Evolutionary conservation across 2,329 filamentous ascomycete species (phyloP), one percentile per base, ranked within the genome.

Genomic region (Penicillium sp.): DNA sequence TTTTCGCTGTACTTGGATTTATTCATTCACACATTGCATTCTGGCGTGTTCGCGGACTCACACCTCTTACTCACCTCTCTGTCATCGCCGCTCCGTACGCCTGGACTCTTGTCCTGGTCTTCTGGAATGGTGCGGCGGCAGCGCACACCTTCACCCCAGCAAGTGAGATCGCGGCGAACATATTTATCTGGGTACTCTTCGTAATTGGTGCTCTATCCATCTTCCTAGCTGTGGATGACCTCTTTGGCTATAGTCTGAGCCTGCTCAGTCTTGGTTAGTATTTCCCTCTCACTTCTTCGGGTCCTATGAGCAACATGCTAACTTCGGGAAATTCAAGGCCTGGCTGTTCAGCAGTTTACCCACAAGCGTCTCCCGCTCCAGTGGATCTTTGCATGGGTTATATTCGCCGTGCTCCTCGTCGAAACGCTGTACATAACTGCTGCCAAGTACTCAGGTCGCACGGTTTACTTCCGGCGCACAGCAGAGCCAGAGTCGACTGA

Each of bases 371-470:
- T 96, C 67, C 91, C 91, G 7, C 83, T 96, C 66, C 93, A 97
- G 80, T 96, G 92, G 92, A 94, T 96, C 78, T 96, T 96, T 75
- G 91, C 92, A 38, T 95, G 96, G 72, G 83, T 88, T 65, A 92
- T 96, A 75, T 93, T 94, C 84, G 86, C 83, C 0, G 74, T 91
- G 29, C 85, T 96, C 57, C 90, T 95, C 74, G 75, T 93, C 21
- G 78, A 86, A 19, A 92, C 90, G 1, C 70, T 91, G 11, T 78
- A 77, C 46, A 70, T 76, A 47, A 75, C 76, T 3, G 66, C 69
- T 13, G 71, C 74, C 11, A 75, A 70, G 60, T 76, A 77, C 56
- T 64, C 70, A 23, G 72, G 73, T 35, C 76, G 76, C 58, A 72
- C 78, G 61, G 69, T 75, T 38, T 70, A 76, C 58, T 73, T 77